phyloP scores from a whole-genome alignment of 108 stramenopile genomes.

The Aurantiochytrium sp. region DNA sequence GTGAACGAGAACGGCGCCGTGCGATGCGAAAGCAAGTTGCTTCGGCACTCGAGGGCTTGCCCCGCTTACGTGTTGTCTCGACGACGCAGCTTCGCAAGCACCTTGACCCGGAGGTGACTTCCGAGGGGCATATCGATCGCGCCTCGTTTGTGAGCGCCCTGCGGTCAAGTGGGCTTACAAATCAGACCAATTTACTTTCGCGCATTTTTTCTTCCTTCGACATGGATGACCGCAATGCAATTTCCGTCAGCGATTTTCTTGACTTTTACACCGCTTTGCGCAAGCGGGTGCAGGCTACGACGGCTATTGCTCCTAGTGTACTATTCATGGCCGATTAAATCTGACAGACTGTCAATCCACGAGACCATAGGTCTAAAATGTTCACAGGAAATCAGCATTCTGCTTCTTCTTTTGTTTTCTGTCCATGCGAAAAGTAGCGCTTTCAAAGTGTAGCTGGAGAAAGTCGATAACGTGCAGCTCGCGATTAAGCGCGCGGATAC shows the following conservation, averaged over 20 bases:
- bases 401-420: too few species aligned
- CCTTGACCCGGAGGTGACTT: not conserved
- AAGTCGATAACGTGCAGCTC: too few species aligned
- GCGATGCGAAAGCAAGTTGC: not conserved
- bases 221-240: not conserved
- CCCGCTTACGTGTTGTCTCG: not conserved
- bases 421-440: too few species aligned
- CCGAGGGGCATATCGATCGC: not conserved
- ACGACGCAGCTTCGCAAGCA: not conserved
- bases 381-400: too few species aligned
- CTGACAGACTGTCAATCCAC: too few species aligned
- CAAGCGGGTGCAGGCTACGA: too few species aligned
- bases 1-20: not conserved
- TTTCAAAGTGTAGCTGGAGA: too few species aligned
- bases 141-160: not conserved
- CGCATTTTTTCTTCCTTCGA: not conserved
- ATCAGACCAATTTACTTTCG: not conserved
- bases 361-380: too few species aligned
- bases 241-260: not conserved
- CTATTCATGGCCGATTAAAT: too few species aligned
- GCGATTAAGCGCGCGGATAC: too few species aligned
- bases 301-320: too few species aligned
- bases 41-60: not conserved
- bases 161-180: not conserved
- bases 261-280: not conserved